These are phyloP conservation scores for Tetrapisispora taiwanensis DNA, from an alignment of 805 yeast genomes.

Conservation along the genomic window DNA sequence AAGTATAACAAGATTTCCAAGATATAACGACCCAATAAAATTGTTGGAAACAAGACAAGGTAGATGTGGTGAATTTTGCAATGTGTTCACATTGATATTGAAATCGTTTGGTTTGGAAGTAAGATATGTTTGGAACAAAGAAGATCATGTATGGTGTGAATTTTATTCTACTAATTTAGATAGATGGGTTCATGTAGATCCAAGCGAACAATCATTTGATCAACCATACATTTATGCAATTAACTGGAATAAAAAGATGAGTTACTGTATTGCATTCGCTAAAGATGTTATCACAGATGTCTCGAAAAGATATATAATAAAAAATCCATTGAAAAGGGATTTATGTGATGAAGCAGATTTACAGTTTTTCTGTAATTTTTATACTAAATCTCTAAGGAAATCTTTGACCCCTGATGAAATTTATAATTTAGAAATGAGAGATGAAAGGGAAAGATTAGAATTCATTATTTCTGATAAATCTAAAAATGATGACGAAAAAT, in stretches of 20 bases:
- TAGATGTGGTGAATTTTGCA: slow-evolving; percentile 95
- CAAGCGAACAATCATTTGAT: slow-evolving; percentile 81
- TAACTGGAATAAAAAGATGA: slow-evolving; percentile 94
- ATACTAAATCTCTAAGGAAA: slow-evolving; percentile 31
- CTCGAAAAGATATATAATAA: slow-evolving; percentile 50
- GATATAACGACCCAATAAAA: slow-evolving; percentile 60
- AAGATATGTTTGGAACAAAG: slow-evolving; percentile 77
- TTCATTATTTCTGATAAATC: slow-evolving; percentile 7
- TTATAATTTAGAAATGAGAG: slow-evolving; percentile 25
- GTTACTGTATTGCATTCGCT: slow-evolving; percentile 67
- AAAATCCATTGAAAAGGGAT: slow-evolving; percentile 39
- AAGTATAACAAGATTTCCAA: slow-evolving; percentile 48
- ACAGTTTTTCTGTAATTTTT: slow-evolving; percentile 24
- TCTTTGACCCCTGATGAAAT: slow-evolving; percentile 29
- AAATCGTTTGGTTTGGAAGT: slow-evolving; percentile 54
- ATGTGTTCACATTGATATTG: slow-evolving; percentile 62
- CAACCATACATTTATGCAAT: slow-evolving; percentile 65
- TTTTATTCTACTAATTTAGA: slow-evolving; percentile 50
- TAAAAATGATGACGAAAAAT: background rate
- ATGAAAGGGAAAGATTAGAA: slow-evolving; percentile 29
- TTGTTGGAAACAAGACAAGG: slow-evolving; percentile 58
- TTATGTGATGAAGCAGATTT: slow-evolving; percentile 35
- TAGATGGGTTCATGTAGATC: slow-evolving; percentile 82
- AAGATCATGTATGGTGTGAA: slow-evolving; percentile 97
- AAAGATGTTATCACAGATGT: slow-evolving; percentile 59